Base-by-base conservation (phyloP, 305 asterid genomes). In the Ilex paraguariensis region DNA sequence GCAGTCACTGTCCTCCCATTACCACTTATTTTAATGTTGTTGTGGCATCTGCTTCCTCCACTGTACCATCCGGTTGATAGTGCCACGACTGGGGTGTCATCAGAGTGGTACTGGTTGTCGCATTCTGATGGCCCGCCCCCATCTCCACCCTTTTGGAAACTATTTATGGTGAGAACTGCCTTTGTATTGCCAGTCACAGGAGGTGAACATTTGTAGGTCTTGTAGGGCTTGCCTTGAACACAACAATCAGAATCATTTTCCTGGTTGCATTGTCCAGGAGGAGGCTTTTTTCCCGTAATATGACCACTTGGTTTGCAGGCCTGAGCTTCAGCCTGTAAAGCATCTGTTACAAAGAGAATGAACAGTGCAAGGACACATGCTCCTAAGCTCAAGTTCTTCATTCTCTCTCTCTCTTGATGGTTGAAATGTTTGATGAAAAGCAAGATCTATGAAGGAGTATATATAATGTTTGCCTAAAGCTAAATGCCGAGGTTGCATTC, bases 91-190 rank as follows among this genome's bases (percentile, higher is more conserved):
- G 66, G 74, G 0, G 13, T 64, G 52, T 69, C 54, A 6, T 73
- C 65, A 2, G 65, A 57, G 56, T 73, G 73, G 73, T 67, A 73
- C 67, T 68, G 63, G 11, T 61, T 48, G 31, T 73, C 61, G 45
- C 82, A 73, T 59, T 70, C 73, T 1, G 80, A 44, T 0, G 79
- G 79, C 40, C 76, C 82, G 8, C 86, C 86, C 7, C 89, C 89
- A 31, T 83, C 86, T 16, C 67, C 79, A 1, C 78, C 82, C 9
- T 63, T 46, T 32, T 74, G 67, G 48, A 84, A 84, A 50, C 85
- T 70, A 64, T 81, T 84, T 7, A 84, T 16, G 2, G 84, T 81
- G 10, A 84, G 67, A 15, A 73, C 57, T 3, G 82, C 90, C 10
- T 74, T 64, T 0, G 90, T 79, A 36, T 54, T 59, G 1, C 63